Evolutionary conservation across 352 stramenopile species (phyloP).

Genomic region (Pythium insidiosum): DNA sequence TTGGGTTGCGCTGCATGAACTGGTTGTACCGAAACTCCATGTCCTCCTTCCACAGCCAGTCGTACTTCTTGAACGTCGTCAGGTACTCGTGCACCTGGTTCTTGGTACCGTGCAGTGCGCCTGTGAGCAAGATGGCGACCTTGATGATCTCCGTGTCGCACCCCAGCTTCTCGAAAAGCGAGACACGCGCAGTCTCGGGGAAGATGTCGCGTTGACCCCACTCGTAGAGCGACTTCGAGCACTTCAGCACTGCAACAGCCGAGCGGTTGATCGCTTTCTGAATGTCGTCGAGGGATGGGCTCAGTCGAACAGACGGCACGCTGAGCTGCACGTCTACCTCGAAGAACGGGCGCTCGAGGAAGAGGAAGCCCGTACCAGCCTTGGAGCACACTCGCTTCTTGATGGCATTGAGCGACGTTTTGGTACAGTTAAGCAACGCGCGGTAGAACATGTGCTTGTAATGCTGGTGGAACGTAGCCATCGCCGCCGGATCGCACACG

Average conservation of each 20-base stretch:
- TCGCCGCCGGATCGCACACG: constrained; percentile 24
- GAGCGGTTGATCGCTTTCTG: constrained; percentile 80
- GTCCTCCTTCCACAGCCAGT: constrained; percentile 88
- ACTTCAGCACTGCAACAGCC: constrained; percentile 72
- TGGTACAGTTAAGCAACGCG: constrained; percentile 72
- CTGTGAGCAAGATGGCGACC: constrained; percentile 77
- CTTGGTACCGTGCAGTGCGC: constrained; percentile 74
- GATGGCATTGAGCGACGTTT: constrained; percentile 68
- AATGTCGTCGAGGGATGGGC: constrained; percentile 78
- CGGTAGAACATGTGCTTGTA: constrained; percentile 82
- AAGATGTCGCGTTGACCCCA: constrained; percentile 69
- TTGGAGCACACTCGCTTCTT: constrained; percentile 83
- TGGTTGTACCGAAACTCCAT: constrained; percentile 83
- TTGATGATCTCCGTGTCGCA: constrained; percentile 88
- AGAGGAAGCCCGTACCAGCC: constrained; percentile 69
- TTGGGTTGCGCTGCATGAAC: constrained; percentile 75
- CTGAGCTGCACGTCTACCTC: constrained; percentile 78
- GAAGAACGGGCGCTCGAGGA: constrained; percentile 81
- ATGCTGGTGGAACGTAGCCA: constrained; percentile 50
- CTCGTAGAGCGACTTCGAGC: constrained; percentile 69
- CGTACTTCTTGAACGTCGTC: constrained; percentile 80
- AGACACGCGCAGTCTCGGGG: constrained; percentile 35
- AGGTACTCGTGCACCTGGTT: constrained; percentile 83
- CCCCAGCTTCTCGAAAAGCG: constrained; percentile 77
- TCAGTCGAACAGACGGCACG: constrained; percentile 72